phyloP scores from a whole-genome alignment of 306 rosid genomes.

The Prunus salicina region DNA sequence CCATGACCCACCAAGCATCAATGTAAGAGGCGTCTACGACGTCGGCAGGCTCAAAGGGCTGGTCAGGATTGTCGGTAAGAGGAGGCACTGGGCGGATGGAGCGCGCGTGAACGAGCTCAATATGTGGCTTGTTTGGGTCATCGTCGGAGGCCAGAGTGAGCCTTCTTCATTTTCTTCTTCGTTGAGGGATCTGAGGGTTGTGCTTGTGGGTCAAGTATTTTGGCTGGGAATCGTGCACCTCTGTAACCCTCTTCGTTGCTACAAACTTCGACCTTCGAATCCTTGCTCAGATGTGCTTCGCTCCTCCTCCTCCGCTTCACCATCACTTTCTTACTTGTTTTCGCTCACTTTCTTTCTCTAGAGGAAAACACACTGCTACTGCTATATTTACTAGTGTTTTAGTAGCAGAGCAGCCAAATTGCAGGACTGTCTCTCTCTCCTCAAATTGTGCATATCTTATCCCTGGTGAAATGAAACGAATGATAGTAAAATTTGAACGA shows the following conservation, averaged over 20 bases:
- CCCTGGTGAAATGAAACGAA: no score
- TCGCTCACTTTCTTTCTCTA: background rate
- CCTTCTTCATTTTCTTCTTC: background rate
- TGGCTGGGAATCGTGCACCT: background rate
- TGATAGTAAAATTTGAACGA: no score
- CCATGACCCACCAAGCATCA: constrained; percentile 19
- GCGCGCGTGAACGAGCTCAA: background rate
- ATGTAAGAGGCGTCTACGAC: constrained; percentile 8
- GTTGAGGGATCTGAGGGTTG: background rate
- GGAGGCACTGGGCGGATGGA: constrained; percentile 18
- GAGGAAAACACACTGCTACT: background rate
- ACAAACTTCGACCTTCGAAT: background rate
- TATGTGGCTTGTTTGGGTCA: background rate
- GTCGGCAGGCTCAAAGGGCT: background rate
- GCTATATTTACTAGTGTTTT: no score
- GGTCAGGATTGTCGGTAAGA: background rate
- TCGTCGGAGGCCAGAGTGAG: background rate
- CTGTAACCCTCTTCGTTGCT: background rate
- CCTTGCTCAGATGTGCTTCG: background rate
- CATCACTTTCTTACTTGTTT: background rate
- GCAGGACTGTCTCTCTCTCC: no score
- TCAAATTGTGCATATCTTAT: no score
- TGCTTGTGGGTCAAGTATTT: background rate
- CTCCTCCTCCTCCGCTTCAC: background rate
- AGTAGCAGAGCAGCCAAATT: no score